phyloP scores from a whole-genome alignment of 345 rosid species.

The Streptanthus diversifolius region DNA sequence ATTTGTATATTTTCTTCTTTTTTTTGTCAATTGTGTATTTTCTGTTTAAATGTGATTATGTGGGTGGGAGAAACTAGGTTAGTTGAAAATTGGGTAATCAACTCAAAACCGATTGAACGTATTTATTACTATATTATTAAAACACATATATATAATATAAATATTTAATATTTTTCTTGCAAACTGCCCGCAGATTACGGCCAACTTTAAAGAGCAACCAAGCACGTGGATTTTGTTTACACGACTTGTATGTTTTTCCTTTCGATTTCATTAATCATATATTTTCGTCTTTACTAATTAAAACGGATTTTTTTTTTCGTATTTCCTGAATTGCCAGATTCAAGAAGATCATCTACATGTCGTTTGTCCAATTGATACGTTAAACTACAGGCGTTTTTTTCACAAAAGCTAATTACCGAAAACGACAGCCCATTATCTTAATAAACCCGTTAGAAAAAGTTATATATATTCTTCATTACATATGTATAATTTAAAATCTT shows the following conservation, averaged over 20 bases:
- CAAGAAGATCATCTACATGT: neutral
- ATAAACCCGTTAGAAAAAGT: neutral
- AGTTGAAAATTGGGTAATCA: neutral
- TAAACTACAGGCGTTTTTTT: neutral
- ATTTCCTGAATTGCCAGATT: neutral
- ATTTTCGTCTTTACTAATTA: neutral
- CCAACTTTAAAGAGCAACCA: conserved; percentile 11
- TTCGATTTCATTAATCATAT: neutral
- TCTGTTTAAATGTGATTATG: neutral
- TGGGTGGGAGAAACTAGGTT: neutral
- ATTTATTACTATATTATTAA: neutral
- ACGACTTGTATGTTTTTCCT: conserved; percentile 1
- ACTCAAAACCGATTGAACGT: neutral
- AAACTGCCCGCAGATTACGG: conserved; percentile 19
- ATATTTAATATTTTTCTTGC: neutral
- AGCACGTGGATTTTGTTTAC: conserved; percentile 11
- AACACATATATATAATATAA: neutral
- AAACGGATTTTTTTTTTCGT: neutral
- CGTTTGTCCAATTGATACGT: neutral
- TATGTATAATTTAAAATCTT: neutral
- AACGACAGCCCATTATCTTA: neutral
- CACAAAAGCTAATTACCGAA: neutral
- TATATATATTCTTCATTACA: neutral
- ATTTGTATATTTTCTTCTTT: no score
- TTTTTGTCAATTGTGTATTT: neutral